These are phyloP conservation scores for Barnettozyma californica DNA, from an alignment of 805 yeast species.

Conservation along the genomic window DNA sequence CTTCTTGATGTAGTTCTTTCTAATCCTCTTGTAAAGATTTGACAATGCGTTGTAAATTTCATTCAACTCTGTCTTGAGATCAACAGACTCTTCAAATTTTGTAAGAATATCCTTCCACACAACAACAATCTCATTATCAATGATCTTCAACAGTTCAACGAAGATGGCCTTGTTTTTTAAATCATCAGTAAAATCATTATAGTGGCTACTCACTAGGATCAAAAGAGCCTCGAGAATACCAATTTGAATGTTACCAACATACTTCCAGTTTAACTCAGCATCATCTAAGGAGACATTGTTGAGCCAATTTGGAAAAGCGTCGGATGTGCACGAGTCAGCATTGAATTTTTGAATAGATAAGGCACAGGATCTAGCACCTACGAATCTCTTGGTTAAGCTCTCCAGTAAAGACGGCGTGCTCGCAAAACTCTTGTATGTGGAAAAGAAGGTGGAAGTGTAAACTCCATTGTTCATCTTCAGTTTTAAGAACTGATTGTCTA, in stretches of 20 bases:
- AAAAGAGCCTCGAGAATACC: constrained; percentile 76
- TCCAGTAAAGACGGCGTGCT: constrained; percentile 49
- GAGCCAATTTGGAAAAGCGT: constrained; percentile 57
- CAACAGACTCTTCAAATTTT: constrained; percentile 18
- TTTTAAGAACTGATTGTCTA: constrained; percentile 37
- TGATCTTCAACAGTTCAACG: constrained; percentile 57
- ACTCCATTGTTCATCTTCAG: constrained; percentile 59
- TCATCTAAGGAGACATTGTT: constrained; percentile 30
- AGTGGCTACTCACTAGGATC: constrained; percentile 66
- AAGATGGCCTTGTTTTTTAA: constrained; percentile 52
- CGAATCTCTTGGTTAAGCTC: constrained; percentile 48
- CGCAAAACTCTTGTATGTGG: constrained; percentile 63
- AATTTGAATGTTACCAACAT: constrained; percentile 71
- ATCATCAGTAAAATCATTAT: constrained; percentile 69
- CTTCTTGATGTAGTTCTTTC: constrained; percentile 65
- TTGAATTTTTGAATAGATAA: constrained; percentile 38
- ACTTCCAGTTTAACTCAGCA: constrained; percentile 53
- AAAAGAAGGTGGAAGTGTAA: constrained; percentile 63
- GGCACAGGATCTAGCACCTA: constrained; percentile 61
- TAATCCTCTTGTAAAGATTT: constrained; percentile 54
- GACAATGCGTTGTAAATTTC: constrained; percentile 28
- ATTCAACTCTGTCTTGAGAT: constrained; percentile 24
- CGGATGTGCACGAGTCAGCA: constrained; percentile 11
- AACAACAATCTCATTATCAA: constrained; percentile 57
- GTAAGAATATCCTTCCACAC: constrained; percentile 42